Percentiles rank a stretch among this genome's conserved stretches.
These are phyloP conservation scores for Misopates orontium DNA, from an alignment of 257 asterid genomes.

Conservation along the genomic window DNA sequence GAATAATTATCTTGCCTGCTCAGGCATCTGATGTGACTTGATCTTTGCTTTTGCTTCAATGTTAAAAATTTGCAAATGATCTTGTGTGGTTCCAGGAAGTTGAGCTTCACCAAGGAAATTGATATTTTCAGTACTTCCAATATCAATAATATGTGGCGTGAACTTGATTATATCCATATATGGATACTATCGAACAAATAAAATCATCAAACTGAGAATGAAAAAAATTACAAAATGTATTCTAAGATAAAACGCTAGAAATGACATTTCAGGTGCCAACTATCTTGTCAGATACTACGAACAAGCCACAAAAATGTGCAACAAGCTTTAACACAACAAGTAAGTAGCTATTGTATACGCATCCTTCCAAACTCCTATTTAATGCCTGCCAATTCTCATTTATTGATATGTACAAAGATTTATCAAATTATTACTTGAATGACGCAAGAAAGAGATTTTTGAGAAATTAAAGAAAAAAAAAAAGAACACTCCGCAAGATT, in stretches of 20 bases:
- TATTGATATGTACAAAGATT: not conserved
- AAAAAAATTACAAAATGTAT: not conserved
- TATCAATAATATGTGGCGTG: too few species aligned
- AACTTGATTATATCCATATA: too few species aligned
- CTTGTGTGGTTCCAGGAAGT: conserved; percentile 88
- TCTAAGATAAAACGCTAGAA: not conserved
- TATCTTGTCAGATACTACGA: not conserved
- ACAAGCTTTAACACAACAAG: conserved; percentile 9
- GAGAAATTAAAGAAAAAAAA: not conserved
- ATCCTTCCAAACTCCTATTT: conserved; percentile 6
- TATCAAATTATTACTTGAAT: not conserved
- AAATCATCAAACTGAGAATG: not conserved
- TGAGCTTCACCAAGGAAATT: conserved; percentile 61
- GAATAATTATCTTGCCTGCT: conserved; percentile 59
- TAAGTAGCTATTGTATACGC: conserved; percentile 6
- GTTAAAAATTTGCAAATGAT: conserved; percentile 93
- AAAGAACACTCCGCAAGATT: not conserved
- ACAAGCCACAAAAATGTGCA: conserved; percentile 10
- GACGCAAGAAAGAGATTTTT: not conserved
- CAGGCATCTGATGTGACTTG: conserved; percentile 96
- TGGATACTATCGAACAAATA: conserved; percentile 16
- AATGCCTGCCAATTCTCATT: not conserved
- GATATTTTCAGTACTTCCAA: conserved; percentile 27
- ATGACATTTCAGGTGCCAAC: conserved; percentile 2
- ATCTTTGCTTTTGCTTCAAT: conserved; percentile 87